Base-by-base conservation (phyloP, 2,329 filamentous ascomycete species). In the Ceratocystis papillata region DNA sequence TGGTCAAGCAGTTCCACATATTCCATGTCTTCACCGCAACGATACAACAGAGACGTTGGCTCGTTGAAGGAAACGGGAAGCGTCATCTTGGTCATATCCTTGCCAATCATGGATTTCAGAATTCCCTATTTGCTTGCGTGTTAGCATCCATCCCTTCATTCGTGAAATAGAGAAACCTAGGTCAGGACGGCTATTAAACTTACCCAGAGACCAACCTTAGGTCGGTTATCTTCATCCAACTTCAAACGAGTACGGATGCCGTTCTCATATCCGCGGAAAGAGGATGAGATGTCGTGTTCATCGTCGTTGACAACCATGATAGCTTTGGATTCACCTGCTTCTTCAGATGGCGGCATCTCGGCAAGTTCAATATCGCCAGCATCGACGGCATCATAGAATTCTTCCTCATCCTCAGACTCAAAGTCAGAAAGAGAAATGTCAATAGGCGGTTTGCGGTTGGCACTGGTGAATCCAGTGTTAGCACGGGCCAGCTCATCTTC, bases 81-180 rank as follows among this genome's bases (percentile, higher is more conserved):
- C 0, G 94, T 97, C 93, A 99, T 99, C 79, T 95, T 97, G 46
- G 94, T 97, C 94, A 99, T 97, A 73, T 99, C 94, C 75, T 99
- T 97, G 69, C 94, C 94, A 76, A 99, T 96, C 94, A 99, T 97
- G 25, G 93, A 97, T 78, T 97, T 99, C 69, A 99, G 79, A 71
- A 99, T 96, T 70, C 88, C 88, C 92, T 96, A 61, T 12, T 28
- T 28, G 5, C 33, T 28, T 28, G 5, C n/a, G 25, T 53, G 37
- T 65, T 65, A 65, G 59, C 50, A 53, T 28, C 20, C 7, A 33
- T 62, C 8, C 37, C 10, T 41, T 41, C 3, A 41, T 41, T 41
- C 37, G 12, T 41, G 10, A 12, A 12, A n/a, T 25, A 65, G 59
- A 5, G 33, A 30, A 10, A 25, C 5, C 12, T 17, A 12, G n/a